Base-by-base conservation (phyloP, 306 rosid genomes). In the Ormosia semicastrata region DNA sequence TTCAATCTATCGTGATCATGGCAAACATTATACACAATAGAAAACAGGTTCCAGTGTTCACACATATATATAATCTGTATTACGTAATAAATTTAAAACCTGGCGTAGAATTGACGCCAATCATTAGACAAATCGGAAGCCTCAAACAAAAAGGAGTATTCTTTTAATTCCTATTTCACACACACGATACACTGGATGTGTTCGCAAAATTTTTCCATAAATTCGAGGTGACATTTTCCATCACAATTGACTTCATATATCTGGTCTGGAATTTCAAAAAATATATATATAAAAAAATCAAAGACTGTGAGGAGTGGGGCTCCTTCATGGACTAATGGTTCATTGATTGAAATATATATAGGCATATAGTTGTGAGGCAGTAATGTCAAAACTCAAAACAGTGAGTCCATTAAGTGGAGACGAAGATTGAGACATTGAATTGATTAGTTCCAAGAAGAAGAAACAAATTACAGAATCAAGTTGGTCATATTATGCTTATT, bases 381-480 rank as follows among this genome's bases (percentile, higher is more conserved):
- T 32, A 34, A 41, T 46, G 66, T 44, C 3, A 43, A 58, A 39
- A 30, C 71, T 81, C 75, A 66, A 69, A 62, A 75, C 36, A 60
- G 36, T 2, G 0, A 18, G 63, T 68, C 14, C n/a, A 39, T 32
- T 15, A 54, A 72, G 56, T 32, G 57, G 33, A 11, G 12, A 43
- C 29, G 85, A 46, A 62, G 71, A 85, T 11, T 11, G 60, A 13
- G 78, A 84, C 58, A 71, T 46, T 70, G 36, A 83, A 70, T 71
- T 76, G 40, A 47, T 34, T 47, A 24, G 46, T 56, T 90, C 88
- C 93, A 90, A 83, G 81, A 75, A 82, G 83, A 81, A 86, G 68
- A 81, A 73, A 88, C 87, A 88, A 85, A 84, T 53, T 66, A 68
- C 33, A 75, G 88, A 80, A 93, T 81, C 89, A 66, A 76, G 83